Base-by-base conservation (phyloP, 148 eudicot genomes). In the Nepenthes mirabilis region DNA sequence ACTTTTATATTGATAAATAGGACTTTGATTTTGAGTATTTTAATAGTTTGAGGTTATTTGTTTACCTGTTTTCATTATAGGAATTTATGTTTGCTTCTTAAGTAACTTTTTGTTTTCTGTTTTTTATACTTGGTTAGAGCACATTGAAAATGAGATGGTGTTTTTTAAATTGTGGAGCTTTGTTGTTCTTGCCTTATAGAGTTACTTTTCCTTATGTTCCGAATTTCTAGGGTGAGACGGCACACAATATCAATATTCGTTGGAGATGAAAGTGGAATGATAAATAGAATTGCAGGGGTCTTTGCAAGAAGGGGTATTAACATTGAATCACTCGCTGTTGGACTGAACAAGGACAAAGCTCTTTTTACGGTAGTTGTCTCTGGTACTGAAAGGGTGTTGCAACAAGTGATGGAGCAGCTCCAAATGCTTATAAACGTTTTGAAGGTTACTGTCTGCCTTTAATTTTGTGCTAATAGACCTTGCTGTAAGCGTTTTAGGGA, bases 201-300 rank as follows among this genome's bases (percentile, higher is more conserved):
- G 23, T 11, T 6, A n/a, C 13, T 57, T 33, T 43, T 12, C 48
- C 47, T 49, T 6, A 5, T 0, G 32, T 37, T 52, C 6, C 36
- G 45, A 40, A 47, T 65, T 75, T 56, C 37, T 68, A 91, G 97
- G 83, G 74, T 58, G 52, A 81, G 76, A 64, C 75, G 93, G 43
- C 95, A 91, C 68, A 88, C 95, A 2, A 77, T 91, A 34, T 87
- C 96, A 34, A 93, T 91, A 50, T 88, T 88, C 71, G 97, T 91
- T 71, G 96, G 97, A 43, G 97, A 91, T 74, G 97, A 91, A 77
- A 85, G 96, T 66, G 95, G 97, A 61, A 91, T 91, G 74, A 91
- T 91, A 55, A 88, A 91, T 68, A 79, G 97, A 64, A 91, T 91
- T 52, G 93, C 96, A 0, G 97, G 97, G 14, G 97, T 91, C 14